phyloP scores from a whole-genome alignment of 352 stramenopile genomes.

The Globisporangium barbulae region DNA sequence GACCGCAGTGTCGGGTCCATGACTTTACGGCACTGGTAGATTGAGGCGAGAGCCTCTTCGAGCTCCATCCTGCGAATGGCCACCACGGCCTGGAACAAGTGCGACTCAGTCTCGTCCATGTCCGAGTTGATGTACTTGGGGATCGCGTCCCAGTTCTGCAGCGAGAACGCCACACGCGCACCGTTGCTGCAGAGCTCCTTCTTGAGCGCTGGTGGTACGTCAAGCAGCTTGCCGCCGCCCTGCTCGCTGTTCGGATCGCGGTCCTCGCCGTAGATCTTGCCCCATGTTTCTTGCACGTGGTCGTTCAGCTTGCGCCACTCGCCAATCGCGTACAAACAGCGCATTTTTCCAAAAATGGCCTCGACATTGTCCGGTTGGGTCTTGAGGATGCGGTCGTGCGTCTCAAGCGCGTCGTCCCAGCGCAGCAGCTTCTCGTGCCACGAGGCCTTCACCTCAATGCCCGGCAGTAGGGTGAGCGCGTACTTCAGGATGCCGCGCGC shows the following conservation, averaged over 20 bases:
- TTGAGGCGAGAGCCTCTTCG: slow-evolving; percentile 88
- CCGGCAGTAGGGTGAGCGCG: slow-evolving; percentile 64
- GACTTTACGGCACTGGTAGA: slow-evolving; percentile 92
- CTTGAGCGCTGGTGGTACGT: slow-evolving; percentile 79
- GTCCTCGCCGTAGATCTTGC: slow-evolving; percentile 81
- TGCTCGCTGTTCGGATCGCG: slow-evolving; percentile 29
- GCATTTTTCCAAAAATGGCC: slow-evolving; percentile 97
- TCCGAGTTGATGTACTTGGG: slow-evolving; percentile 86
- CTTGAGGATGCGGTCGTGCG: slow-evolving; percentile 89
- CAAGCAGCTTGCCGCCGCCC: slow-evolving; percentile 52
- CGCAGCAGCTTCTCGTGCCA: slow-evolving; percentile 98
- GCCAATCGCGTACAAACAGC: slow-evolving; percentile 97
- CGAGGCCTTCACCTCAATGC: slow-evolving; percentile 91
- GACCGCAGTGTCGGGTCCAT: slow-evolving; percentile 97
- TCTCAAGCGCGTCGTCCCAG: slow-evolving; percentile 96
- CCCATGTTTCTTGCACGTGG: slow-evolving; percentile 87
- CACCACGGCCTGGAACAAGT: slow-evolving; percentile 90
- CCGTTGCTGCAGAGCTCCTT: slow-evolving; percentile 85
- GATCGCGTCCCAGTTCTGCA: slow-evolving; percentile 86
- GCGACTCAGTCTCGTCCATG: slow-evolving; percentile 82
- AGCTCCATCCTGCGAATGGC: slow-evolving; percentile 95
- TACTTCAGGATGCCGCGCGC: slow-evolving; percentile 98
- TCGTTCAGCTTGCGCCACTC: slow-evolving; percentile 96
- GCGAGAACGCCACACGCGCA: slow-evolving; percentile 72
- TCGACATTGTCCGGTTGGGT: slow-evolving; percentile 89